Conservation (phyloP, 768 basidiomycete species). For the Chiua virens region DNA sequence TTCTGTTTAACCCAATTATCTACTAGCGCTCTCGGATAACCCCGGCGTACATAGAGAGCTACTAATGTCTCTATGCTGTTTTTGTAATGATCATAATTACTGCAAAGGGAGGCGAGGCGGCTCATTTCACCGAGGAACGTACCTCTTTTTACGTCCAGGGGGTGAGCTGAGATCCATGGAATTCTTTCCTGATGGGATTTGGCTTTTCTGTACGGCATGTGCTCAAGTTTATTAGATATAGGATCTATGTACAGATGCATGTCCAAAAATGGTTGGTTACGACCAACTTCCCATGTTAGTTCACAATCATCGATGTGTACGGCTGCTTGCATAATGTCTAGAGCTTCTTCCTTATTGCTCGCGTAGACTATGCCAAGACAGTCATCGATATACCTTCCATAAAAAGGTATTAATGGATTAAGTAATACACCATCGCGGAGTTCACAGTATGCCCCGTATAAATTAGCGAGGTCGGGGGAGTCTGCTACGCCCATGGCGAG, state of each 20-base stretch:
- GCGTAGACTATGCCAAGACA: neutral
- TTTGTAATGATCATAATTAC: no score
- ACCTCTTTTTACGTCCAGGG: neutral
- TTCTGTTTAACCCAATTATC: no score
- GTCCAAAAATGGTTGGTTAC: neutral
- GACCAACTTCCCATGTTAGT: neutral
- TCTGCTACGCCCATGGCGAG: constrained; percentile 12
- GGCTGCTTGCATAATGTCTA: rapidly evolving
- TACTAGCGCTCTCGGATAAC: no score
- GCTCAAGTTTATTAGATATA: rapidly evolving
- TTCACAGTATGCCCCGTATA: constrained; percentile 4
- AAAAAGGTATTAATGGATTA: neutral
- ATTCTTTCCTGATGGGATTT: neutral
- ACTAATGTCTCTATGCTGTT: no score
- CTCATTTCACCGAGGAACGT: neutral
- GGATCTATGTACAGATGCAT: neutral
- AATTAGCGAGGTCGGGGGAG: constrained; percentile 12
- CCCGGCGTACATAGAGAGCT: no score
- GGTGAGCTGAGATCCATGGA: neutral
- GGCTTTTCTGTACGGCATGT: neutral
- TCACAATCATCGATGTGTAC: neutral
- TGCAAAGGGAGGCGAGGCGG: neutral
- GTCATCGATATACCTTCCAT: constrained; percentile 8
- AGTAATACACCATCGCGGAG: neutral
- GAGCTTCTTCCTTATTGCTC: neutral